A percentile compares a stretch with the other conserved stretches of the same genome.
Conservation (phyloP, 1,284 basidiomycete species). For the Volvariella surrecta region DNA sequence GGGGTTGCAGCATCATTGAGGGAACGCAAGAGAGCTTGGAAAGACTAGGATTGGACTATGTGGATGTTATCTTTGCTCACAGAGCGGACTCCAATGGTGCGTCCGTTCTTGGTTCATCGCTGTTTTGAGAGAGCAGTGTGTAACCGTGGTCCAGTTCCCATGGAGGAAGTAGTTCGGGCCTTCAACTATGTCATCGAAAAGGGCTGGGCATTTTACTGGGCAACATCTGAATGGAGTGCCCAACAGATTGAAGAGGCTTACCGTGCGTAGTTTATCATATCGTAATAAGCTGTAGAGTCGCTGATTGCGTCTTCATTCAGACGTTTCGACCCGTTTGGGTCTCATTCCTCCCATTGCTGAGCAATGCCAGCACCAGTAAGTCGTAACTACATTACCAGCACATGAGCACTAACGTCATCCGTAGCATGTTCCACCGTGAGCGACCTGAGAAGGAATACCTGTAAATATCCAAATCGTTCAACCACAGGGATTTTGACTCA, state of each 20-base stretch:
- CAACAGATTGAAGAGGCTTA: slow-evolving; percentile 66
- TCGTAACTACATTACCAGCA: too few species aligned
- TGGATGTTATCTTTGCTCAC: slow-evolving; percentile 62
- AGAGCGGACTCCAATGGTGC: slow-evolving; percentile 29
- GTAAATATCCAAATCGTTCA: slow-evolving; percentile 26
- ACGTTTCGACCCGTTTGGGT: slow-evolving; percentile 63
- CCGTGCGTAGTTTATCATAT: slow-evolving; percentile 30
- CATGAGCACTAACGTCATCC: too few species aligned
- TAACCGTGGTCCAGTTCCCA: slow-evolving; percentile 33
- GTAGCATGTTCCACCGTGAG: slow-evolving; percentile 63
- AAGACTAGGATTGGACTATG: slow-evolving; percentile 70
- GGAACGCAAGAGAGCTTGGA: slow-evolving; percentile 64
- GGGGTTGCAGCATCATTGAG: slow-evolving; percentile 56
- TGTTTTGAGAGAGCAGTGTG: background rate
- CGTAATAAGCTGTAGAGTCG: background rate
- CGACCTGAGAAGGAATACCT: slow-evolving; percentile 78
- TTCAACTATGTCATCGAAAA: slow-evolving; percentile 64
- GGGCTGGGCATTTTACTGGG: slow-evolving; percentile 68
- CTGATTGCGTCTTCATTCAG: slow-evolving; percentile 20
- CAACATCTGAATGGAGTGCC: slow-evolving; percentile 77
- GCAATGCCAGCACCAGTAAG: slow-evolving; percentile 66
- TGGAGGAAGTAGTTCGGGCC: slow-evolving; percentile 68
- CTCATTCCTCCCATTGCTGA: slow-evolving; percentile 72
- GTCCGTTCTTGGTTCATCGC: slow-evolving; percentile 1
- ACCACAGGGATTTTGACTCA: background rate